phyloP scores from a whole-genome alignment of 306 rosid species.

The Oemleria cerasiformis region DNA sequence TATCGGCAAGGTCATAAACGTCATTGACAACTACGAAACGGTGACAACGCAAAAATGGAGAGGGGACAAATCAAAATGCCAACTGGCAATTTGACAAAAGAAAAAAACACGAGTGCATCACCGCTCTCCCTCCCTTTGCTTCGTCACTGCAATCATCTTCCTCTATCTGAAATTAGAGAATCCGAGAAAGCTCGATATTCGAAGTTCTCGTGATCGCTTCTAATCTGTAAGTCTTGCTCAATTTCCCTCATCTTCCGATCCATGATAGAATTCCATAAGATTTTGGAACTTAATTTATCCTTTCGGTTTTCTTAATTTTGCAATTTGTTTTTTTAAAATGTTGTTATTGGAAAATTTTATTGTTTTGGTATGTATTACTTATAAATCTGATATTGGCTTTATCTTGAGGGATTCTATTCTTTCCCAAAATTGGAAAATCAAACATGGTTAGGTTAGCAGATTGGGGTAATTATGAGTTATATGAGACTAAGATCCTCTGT shows the following conservation, averaged over 20 bases:
- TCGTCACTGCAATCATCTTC: background rate
- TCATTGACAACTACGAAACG: background rate
- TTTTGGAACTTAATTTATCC: background rate
- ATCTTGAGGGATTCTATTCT: slow-evolving; percentile 9
- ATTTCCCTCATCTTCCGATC: slow-evolving; percentile 4
- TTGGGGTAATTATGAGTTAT: background rate
- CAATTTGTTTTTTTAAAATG: background rate
- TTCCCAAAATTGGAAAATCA: background rate
- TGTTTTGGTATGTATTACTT: background rate
- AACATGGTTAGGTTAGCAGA: slow-evolving; percentile 3
- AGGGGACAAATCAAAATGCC: slow-evolving; percentile 17
- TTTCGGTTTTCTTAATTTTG: background rate
- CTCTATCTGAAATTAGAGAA: slow-evolving; percentile 23
- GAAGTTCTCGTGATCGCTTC: slow-evolving; percentile 18
- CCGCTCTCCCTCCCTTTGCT: background rate
- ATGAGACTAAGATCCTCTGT: background rate
- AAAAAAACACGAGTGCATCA: background rate
- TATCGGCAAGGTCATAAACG: slow-evolving; percentile 14
- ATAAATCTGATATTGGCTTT: background rate
- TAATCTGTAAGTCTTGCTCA: slow-evolving; percentile 35
- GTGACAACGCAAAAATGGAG: background rate
- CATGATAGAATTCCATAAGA: background rate
- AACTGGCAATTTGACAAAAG: slow-evolving; percentile 20
- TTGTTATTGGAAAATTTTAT: background rate
- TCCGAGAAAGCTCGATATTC: slow-evolving; percentile 12